Percentiles rank a stretch among this genome's conserved stretches.
These are phyloP conservation scores for Starmera dryadoides DNA, from an alignment of 805 yeast genomes.

Conservation along the genomic window DNA sequence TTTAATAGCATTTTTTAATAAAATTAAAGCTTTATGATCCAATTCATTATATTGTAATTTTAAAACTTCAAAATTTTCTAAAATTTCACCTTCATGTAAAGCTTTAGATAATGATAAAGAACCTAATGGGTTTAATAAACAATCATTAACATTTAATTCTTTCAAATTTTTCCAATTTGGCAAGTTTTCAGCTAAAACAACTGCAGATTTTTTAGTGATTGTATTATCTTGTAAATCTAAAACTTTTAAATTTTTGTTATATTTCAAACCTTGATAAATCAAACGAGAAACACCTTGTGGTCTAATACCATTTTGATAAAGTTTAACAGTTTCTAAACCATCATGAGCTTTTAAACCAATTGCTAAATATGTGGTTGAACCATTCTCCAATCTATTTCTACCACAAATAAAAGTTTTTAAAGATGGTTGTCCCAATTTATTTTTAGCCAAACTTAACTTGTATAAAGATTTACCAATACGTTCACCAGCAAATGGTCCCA, in stretches of 20 bases:
- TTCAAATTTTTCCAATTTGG: constrained; percentile 56
- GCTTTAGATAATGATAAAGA: constrained; percentile 47
- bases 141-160: constrained; percentile 85
- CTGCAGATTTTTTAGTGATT: constrained; percentile 63
- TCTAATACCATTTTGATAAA: constrained; percentile 96
- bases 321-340: constrained; percentile 61
- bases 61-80: constrained; percentile 43
- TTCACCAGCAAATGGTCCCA: constrained; percentile 97
- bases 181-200: constrained; percentile 55
- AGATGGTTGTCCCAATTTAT: constrained; percentile 33
- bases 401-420: constrained; percentile 92
- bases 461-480: constrained; percentile 84
- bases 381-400: constrained; percentile 93
- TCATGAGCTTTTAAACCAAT: constrained; percentile 78
- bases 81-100: constrained; percentile 32
- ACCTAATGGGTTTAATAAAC: constrained; percentile 77
- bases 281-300: constrained; percentile 83
- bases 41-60: constrained; percentile 88
- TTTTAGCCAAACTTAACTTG: constrained; percentile 60
- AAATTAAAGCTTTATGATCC: constrained; percentile 53
- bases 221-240: constrained; percentile 95
- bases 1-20: constrained; percentile 48
- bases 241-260: constrained; percentile 51
- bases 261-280: constrained; percentile 61
- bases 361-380: constrained; percentile 80